Base-by-base conservation (phyloP, 768 basidiomycete genomes). In the Suillus occidentalis region DNA sequence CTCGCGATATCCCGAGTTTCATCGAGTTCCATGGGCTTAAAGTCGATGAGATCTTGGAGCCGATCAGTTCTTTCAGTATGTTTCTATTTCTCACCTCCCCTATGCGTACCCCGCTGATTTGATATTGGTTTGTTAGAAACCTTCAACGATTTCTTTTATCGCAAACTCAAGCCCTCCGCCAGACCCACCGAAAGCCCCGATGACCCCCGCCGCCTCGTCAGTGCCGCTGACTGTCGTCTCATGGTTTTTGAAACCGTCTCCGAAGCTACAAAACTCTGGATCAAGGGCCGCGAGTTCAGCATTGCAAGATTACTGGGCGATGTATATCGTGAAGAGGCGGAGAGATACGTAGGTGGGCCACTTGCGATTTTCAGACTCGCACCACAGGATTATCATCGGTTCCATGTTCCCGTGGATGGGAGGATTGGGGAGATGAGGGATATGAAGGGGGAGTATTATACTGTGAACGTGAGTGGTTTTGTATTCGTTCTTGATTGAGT, bases 361-460 rank as follows among this genome's bases (percentile, higher is more conserved):
- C 72, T 99, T 60, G 92, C 84, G 10, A 97, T 97, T 63, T 98
- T 98, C 79, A 82, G 96, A 20, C 80, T 97, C 22, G 95, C 95
- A 1, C 95, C 95, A 1, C 92, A 96, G 77, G 96, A 98, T 70
- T 98, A 98, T 71, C 96, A 98, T 76, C 90, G 96, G 1, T 97
- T 95, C 84, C 92, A 94, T 73, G 86, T 86, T 0, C 92, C 94
- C 0, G 91, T 96, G 25, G 92, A 93, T 66, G 95, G 95, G 0
- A 85, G 75, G 43, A 85, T 99, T 36, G 96, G 95, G 20, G 81
- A 81, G 40, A 94, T 95, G 87, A 88, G 86, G 7, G 84, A 91
- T 71, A 91, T 98, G 62, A 68, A 87, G 3, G 97, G 97, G 7
- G 94, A 97, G 72, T 98, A 97, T 77, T 99, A 97, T 77, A 98